Evolutionary conservation across 1,139 yeast genomes (phyloP).

Genomic region (Yamadazyma siamensis): DNA sequence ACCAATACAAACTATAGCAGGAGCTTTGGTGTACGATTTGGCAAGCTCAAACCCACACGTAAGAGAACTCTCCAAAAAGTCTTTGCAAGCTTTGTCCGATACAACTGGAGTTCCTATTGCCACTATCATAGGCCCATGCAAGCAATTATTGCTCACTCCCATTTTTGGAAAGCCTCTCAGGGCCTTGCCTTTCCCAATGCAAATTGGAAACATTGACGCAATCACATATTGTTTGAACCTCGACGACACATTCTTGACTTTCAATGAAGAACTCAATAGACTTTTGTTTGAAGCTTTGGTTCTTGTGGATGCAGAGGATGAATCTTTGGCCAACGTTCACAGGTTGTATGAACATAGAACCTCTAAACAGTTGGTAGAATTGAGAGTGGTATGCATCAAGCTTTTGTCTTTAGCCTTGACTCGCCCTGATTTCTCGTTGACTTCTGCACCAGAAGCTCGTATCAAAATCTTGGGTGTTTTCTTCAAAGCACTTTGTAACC

Average conservation of each 20-base stretch:
- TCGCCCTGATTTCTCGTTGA: conserved; percentile 71
- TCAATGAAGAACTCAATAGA: conserved; percentile 84
- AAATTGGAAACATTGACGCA: conserved; percentile 96
- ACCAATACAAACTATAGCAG: conserved; percentile 80
- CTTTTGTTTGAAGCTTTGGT: conserved; percentile 87
- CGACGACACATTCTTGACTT: conserved; percentile 77
- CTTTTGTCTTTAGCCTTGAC: conserved; percentile 81
- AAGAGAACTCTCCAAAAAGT: conserved; percentile 75
- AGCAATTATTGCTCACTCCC: conserved; percentile 79
- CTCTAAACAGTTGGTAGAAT: conserved; percentile 77
- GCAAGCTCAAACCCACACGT: conserved; percentile 86
- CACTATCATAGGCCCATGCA: conserved; percentile 76
- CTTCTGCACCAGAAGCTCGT: conserved; percentile 79
- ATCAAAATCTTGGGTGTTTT: conserved; percentile 88
- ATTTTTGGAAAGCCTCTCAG: conserved; percentile 95
- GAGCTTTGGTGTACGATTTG: conserved; percentile 85
- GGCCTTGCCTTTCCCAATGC: conserved; percentile 98
- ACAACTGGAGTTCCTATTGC: conserved; percentile 69
- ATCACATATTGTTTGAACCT: conserved; percentile 83
- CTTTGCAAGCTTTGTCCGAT: conserved; percentile 65
- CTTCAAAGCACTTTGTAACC: conserved; percentile 87
- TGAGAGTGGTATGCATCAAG: conserved; percentile 86
- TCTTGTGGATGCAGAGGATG: conserved; percentile 96
- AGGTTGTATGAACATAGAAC: conserved; percentile 84
- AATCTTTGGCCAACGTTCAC: conserved; percentile 84